Evolutionary conservation across 2,329 filamentous ascomycete species (phyloP).

Genomic region (Curvularia spicifera): DNA sequence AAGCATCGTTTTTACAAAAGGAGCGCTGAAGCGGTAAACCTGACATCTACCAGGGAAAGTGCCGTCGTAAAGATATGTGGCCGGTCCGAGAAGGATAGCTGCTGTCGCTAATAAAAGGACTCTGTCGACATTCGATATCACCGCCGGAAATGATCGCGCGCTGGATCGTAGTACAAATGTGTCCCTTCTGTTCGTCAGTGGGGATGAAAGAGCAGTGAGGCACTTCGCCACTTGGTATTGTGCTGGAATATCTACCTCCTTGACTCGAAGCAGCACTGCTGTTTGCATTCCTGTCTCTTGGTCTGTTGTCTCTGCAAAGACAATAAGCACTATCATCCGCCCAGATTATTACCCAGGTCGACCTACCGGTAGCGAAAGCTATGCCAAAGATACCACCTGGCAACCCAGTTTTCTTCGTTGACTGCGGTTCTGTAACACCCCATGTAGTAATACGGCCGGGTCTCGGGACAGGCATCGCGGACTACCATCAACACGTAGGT

Average conservation of each 20-base stretch:
- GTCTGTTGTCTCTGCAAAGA: constrained; percentile 43
- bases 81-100: neutral
- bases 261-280: neutral
- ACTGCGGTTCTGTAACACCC: constrained; percentile 51
- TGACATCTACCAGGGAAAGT: constrained; percentile 31
- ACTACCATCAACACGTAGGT: constrained; percentile 54
- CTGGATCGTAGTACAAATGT: constrained; percentile 35
- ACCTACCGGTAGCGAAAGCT: constrained; percentile 54
- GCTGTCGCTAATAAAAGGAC: neutral
- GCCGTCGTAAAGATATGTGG: neutral
- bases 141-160: constrained; percentile 29
- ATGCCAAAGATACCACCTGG: constrained; percentile 60
- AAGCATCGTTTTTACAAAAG: constrained; percentile 8
- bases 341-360: too few relatives aligned
- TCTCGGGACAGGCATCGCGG: constrained; percentile 47
- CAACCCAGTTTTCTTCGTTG: constrained; percentile 58
- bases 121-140: neutral
- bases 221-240: neutral
- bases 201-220: neutral
- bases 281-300: constrained; percentile 12
- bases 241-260: constrained; percentile 6
- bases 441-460: constrained; percentile 51
- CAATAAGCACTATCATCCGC: constrained; percentile 1
- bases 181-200: constrained; percentile 16
- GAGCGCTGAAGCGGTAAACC: constrained; percentile 5